Percentiles rank a stretch among this genome's conserved stretches.
phyloP scores from a whole-genome alignment of 768 basidiomycete genomes.

The Lyophyllum atratum region DNA sequence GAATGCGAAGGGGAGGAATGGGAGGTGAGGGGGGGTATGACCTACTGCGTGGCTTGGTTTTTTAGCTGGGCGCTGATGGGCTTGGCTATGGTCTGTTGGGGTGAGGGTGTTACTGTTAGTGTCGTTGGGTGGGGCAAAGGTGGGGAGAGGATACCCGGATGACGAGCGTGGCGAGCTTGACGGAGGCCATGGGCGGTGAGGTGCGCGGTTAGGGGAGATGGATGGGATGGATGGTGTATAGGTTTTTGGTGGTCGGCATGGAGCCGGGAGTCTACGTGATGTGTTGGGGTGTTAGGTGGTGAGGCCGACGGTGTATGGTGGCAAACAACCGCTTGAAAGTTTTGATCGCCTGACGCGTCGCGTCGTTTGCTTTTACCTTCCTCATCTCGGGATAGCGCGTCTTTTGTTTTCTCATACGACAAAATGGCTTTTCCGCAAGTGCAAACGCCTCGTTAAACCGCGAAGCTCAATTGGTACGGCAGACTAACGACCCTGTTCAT shows the following conservation, averaged over 20 bases:
- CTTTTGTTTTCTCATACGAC: neutral
- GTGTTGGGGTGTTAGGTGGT: neutral
- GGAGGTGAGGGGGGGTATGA: neutral
- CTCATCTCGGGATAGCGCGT: neutral
- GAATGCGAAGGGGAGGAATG: too few species aligned
- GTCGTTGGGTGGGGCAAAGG: neutral
- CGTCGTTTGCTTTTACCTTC: neutral
- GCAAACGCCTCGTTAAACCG: too few species aligned
- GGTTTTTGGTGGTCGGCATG: neutral
- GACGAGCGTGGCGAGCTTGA: slow-evolving; percentile 72
- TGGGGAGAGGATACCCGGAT: slow-evolving; percentile 45
- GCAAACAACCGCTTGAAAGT: neutral
- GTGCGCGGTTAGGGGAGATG: neutral
- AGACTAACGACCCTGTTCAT: neutral
- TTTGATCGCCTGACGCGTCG: neutral
- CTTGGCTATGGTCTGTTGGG: slow-evolving; percentile 74
- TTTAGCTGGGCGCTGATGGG: slow-evolving; percentile 73
- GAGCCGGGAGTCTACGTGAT: slow-evolving; percentile 1
- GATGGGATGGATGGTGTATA: neutral
- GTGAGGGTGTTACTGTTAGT: neutral
- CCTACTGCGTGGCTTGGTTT: slow-evolving; percentile 72
- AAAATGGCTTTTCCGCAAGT: too few species aligned
- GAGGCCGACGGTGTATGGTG: neutral
- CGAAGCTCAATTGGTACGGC: neutral
- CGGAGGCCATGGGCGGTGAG: slow-evolving; percentile 53